Evolutionary conservation across 1,284 basidiomycete genomes (phyloP), one percentile per base, ranked within the genome.

Genomic region (Malassezia furfur): DNA sequence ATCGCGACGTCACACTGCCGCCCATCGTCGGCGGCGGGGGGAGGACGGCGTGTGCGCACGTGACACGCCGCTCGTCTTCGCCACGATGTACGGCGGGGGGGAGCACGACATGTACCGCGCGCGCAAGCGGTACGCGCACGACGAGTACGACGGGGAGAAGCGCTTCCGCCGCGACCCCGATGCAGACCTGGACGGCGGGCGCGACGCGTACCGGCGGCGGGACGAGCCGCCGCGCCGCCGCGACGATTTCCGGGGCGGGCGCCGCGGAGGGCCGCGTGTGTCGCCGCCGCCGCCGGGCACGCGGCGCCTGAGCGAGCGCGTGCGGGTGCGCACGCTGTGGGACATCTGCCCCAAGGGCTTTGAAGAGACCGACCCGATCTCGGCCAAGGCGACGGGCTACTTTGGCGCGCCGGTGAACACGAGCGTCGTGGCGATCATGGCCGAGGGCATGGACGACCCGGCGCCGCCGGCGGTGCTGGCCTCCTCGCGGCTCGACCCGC

Each of bases 361-460:
- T 65, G 91, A 96, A 70, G 86, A 88, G 66, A 89, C 96, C 67
- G 85, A 85, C 2, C 90, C 91, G 14, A 82, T 91, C 79, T 89
- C 96, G 73, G 93, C 93, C 22, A 99, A 98, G 77, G 87, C 91
- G 77, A 96, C 91, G 86, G 90, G 90, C 60, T 78, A 91, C 54
- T 93, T 93, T 81, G 91, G 90, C 71, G 57, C 53, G 30, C 55
- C 49, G 36, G 54, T 44, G 38, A 58, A 52, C 17, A 30, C 48
- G 30, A 31, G 48, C 28, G 36, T 31, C 15, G 19, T 31, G 8
- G 37, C 43, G 25, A 41, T 55, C 46, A 45, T 48, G 52, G 37
- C 43, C 38, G n/a, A 37, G 32, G 50, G 38, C 21, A 36, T 38
- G 48, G 47, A 25, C 34, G 44, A 35, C 17, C 44, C 38, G 14